Evolutionary conservation across 805 yeast species (phyloP).

Genomic region (Saccharomycopsis selenospora): DNA sequence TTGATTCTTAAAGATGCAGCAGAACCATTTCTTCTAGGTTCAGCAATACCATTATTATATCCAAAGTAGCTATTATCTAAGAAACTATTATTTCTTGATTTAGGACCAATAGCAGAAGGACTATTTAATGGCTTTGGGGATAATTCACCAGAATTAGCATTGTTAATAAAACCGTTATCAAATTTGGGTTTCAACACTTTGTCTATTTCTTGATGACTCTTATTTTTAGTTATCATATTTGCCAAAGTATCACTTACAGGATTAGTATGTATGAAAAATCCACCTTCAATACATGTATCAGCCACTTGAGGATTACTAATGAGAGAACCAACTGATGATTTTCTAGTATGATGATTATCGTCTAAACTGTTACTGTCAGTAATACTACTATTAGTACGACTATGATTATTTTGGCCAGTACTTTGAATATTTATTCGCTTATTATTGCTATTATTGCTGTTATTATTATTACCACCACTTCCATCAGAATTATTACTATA

Average conservation of each 20-base stretch:
- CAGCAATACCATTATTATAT: constrained; percentile 10
- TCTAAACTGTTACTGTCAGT: too few species aligned
- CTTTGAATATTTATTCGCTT: too few species aligned
- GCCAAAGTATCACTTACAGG: constrained; percentile 26
- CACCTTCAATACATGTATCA: constrained; percentile 28
- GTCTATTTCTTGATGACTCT: not conserved
- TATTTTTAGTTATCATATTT: constrained; percentile 23
- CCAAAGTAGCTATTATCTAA: not conserved
- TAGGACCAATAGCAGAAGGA: constrained; percentile 10
- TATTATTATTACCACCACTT: not conserved
- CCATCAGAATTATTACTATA: too few species aligned
- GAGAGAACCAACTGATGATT: constrained; percentile 24
- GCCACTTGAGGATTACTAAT: constrained; percentile 20
- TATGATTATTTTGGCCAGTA: too few species aligned
- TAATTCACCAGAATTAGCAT: constrained; percentile 2
- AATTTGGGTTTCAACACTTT: not conserved
- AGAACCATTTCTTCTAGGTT: constrained; percentile 30
- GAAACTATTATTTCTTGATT: constrained; percentile 11
- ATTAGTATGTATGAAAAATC: constrained; percentile 24
- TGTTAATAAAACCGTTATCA: not conserved
- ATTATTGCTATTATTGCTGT: not conserved
- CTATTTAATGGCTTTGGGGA: constrained; percentile 5
- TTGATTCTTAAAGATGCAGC: constrained; percentile 60
- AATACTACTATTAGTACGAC: too few species aligned
- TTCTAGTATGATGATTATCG: constrained; percentile 19